Percentiles rank a stretch among this genome's conserved stretches.
Conservation (phyloP, 2,329 filamentous ascomycete genomes). For the Sclerotinia nivalis region DNA sequence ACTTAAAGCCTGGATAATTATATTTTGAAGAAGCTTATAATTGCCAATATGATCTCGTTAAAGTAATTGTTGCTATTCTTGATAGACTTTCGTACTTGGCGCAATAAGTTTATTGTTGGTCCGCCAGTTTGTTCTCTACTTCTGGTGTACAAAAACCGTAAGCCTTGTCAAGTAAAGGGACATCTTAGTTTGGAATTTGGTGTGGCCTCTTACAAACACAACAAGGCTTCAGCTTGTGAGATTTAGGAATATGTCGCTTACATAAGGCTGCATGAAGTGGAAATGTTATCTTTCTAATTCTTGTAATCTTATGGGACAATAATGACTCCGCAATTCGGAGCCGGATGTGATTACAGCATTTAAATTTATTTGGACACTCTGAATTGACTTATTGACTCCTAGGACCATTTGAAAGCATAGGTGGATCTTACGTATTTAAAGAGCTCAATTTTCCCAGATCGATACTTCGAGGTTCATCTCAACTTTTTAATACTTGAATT, state of each 20-base stretch:
- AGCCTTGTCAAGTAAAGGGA: slow-evolving; percentile 13
- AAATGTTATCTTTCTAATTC: background rate
- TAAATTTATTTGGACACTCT: slow-evolving; percentile 12
- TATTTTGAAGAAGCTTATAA: background rate
- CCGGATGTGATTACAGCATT: slow-evolving; percentile 1
- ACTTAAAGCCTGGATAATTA: slow-evolving; percentile 1
- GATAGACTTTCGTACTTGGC: background rate
- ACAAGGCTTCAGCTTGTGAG: slow-evolving; percentile 8
- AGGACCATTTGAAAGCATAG: background rate
- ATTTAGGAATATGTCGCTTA: slow-evolving; percentile 1
- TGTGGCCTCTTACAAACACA: background rate
- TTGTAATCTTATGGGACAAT: slow-evolving; percentile 6
- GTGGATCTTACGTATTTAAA: slow-evolving; percentile 13
- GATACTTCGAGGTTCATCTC: background rate
- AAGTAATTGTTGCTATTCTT: background rate
- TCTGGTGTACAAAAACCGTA: background rate
- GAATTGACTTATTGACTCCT: background rate
- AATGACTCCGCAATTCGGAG: slow-evolving; percentile 16
- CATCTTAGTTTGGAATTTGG: background rate
- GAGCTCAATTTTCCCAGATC: background rate
- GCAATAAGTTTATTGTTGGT: background rate
- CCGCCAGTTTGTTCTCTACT: background rate
- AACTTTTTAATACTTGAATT: slow-evolving; percentile 21
- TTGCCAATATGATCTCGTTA: background rate
- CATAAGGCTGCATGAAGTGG: slow-evolving; percentile 6